Evolutionary conservation across 2,329 filamentous ascomycete species (phyloP).

Genomic region (Aspergillus tamarii): DNA sequence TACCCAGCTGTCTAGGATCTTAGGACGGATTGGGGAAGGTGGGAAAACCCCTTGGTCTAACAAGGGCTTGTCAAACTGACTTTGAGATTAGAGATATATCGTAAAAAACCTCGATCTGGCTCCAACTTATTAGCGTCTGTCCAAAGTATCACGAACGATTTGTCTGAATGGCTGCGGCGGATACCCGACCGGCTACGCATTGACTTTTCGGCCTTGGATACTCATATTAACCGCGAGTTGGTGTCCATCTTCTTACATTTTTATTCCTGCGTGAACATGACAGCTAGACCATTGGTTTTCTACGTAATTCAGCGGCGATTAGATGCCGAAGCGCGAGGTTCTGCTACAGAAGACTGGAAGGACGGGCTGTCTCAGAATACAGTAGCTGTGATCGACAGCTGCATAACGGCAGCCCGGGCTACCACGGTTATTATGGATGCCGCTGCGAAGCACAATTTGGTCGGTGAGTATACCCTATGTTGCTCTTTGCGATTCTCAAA

Average conservation of each 20-base stretch:
- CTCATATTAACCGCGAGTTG: conserved; percentile 51
- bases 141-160: conserved; percentile 53
- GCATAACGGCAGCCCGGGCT: conserved; percentile 54
- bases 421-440: conserved; percentile 55
- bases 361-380: conserved; percentile 53
- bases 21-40: conserved; percentile 53
- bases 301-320: conserved; percentile 57
- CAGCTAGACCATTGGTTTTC: conserved; percentile 57
- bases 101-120: conserved; percentile 52
- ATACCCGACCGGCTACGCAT: conserved; percentile 54
- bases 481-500: neutral
- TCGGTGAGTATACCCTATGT: conserved; percentile 44
- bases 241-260: conserved; percentile 59
- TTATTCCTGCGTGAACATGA: conserved; percentile 63
- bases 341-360: conserved; percentile 50
- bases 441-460: conserved; percentile 54
- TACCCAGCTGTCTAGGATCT: conserved; percentile 56
- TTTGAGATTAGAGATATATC: conserved; percentile 48
- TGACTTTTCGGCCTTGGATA: conserved; percentile 49
- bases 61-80: conserved; percentile 11
- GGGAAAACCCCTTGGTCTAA: neutral
- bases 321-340: conserved; percentile 35
- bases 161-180: conserved; percentile 55
- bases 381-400: conserved; percentile 56
- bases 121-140: conserved; percentile 55